Percentiles rank a stretch among this genome's conserved stretches.
Evolutionary conservation across 805 yeast genomes (phyloP).

Genomic region (Wickerhamomyces canadensis): DNA sequence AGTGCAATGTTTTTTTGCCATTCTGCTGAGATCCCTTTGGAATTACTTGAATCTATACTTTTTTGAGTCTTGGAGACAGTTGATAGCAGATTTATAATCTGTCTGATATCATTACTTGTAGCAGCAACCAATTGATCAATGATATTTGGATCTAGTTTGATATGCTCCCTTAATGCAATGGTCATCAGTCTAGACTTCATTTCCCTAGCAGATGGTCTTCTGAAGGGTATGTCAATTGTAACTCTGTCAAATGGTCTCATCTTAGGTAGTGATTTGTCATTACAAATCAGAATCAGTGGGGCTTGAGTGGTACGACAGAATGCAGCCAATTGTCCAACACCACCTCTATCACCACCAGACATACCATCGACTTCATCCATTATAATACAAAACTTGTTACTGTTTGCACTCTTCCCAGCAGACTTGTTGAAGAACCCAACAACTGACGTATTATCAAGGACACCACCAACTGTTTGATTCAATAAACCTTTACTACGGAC

Average conservation of each 20-base stretch:
- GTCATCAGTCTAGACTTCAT: conserved; percentile 83
- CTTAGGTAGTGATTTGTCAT: conserved; percentile 86
- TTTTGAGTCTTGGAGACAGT: conserved; percentile 75
- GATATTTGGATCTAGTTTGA: conserved; percentile 72
- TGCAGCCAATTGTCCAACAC: conserved; percentile 89
- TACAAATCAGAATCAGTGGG: conserved; percentile 90
- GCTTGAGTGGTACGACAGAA: conserved; percentile 80
- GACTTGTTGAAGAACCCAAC: conserved; percentile 60
- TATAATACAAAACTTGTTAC: conserved; percentile 67
- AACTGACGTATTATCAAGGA: conserved; percentile 77
- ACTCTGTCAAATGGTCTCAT: conserved; percentile 93
- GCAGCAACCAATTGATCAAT: conserved; percentile 81
- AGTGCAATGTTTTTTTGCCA: conserved; percentile 91
- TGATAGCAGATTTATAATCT: conserved; percentile 83
- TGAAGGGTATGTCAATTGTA: conserved; percentile 73
- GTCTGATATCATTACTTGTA: conserved; percentile 89
- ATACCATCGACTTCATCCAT: conserved; percentile 99
- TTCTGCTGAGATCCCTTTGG: conserved; percentile 53
- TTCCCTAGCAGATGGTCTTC: conserved; percentile 82
- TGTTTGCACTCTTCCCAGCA: conserved; percentile 28
- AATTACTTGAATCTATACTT: conserved; percentile 53
- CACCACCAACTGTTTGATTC: conserved; percentile 60
- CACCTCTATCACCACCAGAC: conserved; percentile 99
- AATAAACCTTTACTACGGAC: conserved; percentile 80
- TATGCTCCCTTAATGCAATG: conserved; percentile 79